phyloP scores from a whole-genome alignment of 106 monocot genomes.

The Platanthera zijinensis region DNA sequence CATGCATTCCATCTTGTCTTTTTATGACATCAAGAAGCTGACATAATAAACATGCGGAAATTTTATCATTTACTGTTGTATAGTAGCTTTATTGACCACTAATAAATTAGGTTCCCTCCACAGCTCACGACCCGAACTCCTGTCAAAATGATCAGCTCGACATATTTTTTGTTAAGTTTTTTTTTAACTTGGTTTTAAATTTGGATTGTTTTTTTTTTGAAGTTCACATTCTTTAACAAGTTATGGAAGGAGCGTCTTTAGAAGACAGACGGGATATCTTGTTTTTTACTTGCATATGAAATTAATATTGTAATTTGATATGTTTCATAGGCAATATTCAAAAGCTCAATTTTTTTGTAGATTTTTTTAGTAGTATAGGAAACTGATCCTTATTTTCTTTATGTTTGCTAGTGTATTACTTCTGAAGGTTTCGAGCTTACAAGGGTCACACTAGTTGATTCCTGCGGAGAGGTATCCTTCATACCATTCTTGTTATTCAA shows the following conservation, averaged over 20 bases:
- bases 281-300: no score
- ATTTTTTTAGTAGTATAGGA: background rate
- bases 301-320: background rate
- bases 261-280: no score
- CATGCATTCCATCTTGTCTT: no score
- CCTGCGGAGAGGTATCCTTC: slow-evolving; percentile 59
- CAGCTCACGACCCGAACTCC: background rate
- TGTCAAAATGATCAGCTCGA: background rate
- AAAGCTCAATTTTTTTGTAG: background rate
- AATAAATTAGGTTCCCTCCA: background rate
- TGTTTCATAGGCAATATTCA: background rate
- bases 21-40: background rate
- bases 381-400: background rate
- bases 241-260: background rate
- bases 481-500: background rate
- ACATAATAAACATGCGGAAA: background rate
- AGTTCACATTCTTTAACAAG: background rate
- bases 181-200: background rate
- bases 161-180: background rate
- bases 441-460: slow-evolving; percentile 78
- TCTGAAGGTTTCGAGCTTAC: slow-evolving; percentile 87
- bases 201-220: background rate
- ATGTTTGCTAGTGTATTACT: slow-evolving; percentile 69
- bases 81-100: background rate
- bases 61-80: background rate